phyloP scores from a whole-genome alignment of 2,329 filamentous ascomycete genomes.

The Diaporthe sp. region DNA sequence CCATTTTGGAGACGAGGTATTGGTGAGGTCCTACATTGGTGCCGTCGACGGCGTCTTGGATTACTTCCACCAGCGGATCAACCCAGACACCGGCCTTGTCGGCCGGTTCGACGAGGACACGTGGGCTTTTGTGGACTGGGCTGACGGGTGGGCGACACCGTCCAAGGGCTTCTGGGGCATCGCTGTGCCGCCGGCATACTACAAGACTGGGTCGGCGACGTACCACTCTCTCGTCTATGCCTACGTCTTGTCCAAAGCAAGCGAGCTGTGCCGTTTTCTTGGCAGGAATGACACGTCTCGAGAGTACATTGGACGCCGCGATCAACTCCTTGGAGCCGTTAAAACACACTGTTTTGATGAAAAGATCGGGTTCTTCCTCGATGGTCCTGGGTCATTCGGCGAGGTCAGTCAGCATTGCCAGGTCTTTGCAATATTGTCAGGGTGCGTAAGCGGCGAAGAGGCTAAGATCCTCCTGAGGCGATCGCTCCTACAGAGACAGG shows the following conservation, averaged over 20 bases:
- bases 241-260: constrained; percentile 35
- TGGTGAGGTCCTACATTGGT: constrained; percentile 38
- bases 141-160: constrained; percentile 46
- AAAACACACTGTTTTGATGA: constrained; percentile 48
- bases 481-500: constrained; percentile 13
- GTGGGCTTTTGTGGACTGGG: constrained; percentile 53
- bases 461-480: constrained; percentile 41
- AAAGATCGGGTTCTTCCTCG: constrained; percentile 44
- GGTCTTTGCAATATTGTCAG: constrained; percentile 45
- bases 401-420: constrained; percentile 49
- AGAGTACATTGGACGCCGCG: constrained; percentile 46
- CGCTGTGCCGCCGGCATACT: constrained; percentile 36
- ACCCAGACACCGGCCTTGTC: constrained; percentile 34
- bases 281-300: constrained; percentile 34
- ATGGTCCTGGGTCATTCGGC: constrained; percentile 41
- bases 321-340: constrained; percentile 42
- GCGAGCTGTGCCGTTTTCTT: constrained; percentile 34
- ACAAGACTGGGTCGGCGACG: constrained; percentile 37
- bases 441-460: constrained; percentile 32
- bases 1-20: constrained; percentile 47
- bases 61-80: constrained; percentile 35
- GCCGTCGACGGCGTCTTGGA: constrained; percentile 35
- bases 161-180: constrained; percentile 17
- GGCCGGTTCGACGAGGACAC: constrained; percentile 42
- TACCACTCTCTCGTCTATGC: constrained; percentile 40